Percentiles rank a stretch among this genome's conserved stretches.
Conservation (phyloP, 495 filamentous ascomycete genomes). For the Baudoinia panamericana region DNA sequence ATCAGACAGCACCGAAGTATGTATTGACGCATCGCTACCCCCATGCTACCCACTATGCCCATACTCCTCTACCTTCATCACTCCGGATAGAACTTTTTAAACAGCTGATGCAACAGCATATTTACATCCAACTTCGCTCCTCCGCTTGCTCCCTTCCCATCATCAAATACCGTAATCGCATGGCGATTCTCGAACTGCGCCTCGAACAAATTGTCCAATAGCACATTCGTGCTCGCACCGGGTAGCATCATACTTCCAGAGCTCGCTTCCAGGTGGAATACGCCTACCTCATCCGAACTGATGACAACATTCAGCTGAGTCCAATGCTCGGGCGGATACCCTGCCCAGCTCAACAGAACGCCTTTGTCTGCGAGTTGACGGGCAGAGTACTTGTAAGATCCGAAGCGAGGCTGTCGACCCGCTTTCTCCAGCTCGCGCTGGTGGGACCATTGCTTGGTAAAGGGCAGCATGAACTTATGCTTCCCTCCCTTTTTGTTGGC, state of each 20-base stretch:
- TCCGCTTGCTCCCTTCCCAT: conserved; percentile 11
- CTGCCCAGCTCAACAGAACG: conserved; percentile 77
- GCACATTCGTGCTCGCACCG: conserved; percentile 77
- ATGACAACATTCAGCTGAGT: conserved; percentile 89
- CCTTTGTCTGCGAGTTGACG: conserved; percentile 83
- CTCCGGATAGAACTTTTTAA: conserved; percentile 93
- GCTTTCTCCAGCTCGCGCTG: conserved; percentile 83
- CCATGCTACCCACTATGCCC: too few relatives aligned
- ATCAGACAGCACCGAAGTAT: too few relatives aligned
- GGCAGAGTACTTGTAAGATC: conserved; percentile 90
- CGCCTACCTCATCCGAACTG: conserved; percentile 82
- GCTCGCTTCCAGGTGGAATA: conserved; percentile 86
- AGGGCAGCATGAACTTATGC: conserved; percentile 87
- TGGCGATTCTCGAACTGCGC: conserved; percentile 94
- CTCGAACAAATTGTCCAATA: conserved; percentile 87
- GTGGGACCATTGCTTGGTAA: conserved; percentile 98
- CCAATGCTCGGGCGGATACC: conserved; percentile 74
- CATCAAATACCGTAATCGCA: conserved; percentile 84
- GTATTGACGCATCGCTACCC: too few relatives aligned
- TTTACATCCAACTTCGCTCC: conserved; percentile 78
- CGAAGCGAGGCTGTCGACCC: conserved; percentile 90
- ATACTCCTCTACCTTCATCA: too few relatives aligned
- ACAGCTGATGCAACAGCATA: conserved; percentile 83
- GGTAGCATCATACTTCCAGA: conserved; percentile 91
- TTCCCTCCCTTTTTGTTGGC: conserved; percentile 92